Evolutionary conservation across 768 basidiomycete species (phyloP).

Genomic region (Tephrocybe sp.): DNA sequence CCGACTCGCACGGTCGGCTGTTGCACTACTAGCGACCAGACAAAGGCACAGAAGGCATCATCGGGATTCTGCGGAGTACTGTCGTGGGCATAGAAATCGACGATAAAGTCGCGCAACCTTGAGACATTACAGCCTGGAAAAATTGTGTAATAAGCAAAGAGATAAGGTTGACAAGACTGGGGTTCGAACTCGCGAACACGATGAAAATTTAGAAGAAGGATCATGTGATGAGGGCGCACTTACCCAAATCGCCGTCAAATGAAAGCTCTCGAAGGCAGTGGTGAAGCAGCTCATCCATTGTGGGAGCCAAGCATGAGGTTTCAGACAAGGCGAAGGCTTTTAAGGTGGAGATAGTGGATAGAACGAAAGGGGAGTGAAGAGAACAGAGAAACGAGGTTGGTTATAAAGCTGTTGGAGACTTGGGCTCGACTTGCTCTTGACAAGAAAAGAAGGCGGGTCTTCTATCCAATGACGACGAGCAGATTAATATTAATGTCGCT

Average conservation of each 20-base stretch:
- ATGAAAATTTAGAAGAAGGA: slow-evolving; percentile 13
- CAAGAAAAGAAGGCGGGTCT: slow-evolving; percentile 13
- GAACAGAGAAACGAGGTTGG: not conserved
- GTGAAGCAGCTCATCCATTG: slow-evolving; percentile 83
- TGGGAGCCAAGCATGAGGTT: slow-evolving; percentile 3
- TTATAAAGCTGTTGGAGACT: slow-evolving; percentile 1
- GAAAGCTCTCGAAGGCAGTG: slow-evolving; percentile 84
- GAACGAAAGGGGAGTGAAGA: not conserved
- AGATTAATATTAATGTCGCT: slow-evolving; percentile 6
- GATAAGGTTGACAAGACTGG: slow-evolving; percentile 23
- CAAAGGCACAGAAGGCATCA: slow-evolving; percentile 72
- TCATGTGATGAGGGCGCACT: slow-evolving; percentile 38
- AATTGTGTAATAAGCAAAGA: slow-evolving; percentile 13
- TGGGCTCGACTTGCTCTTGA: slow-evolving; percentile 14
- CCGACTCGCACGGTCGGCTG: slow-evolving; percentile 80
- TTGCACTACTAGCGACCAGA: slow-evolving; percentile 78
- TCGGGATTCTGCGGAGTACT: slow-evolving; percentile 56
- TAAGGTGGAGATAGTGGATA: not conserved
- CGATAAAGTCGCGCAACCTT: slow-evolving; percentile 69
- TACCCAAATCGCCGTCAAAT: slow-evolving; percentile 89
- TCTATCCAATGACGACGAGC: slow-evolving; percentile 9
- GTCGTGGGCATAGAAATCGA: slow-evolving; percentile 56
- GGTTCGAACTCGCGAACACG: slow-evolving; percentile 41
- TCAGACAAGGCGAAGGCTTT: not conserved
- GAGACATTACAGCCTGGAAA: slow-evolving; percentile 67